Evolutionary conservation across 305 asterid species (phyloP), one percentile per base, ranked within the genome.

Genomic region (Fraxinus floribunda): DNA sequence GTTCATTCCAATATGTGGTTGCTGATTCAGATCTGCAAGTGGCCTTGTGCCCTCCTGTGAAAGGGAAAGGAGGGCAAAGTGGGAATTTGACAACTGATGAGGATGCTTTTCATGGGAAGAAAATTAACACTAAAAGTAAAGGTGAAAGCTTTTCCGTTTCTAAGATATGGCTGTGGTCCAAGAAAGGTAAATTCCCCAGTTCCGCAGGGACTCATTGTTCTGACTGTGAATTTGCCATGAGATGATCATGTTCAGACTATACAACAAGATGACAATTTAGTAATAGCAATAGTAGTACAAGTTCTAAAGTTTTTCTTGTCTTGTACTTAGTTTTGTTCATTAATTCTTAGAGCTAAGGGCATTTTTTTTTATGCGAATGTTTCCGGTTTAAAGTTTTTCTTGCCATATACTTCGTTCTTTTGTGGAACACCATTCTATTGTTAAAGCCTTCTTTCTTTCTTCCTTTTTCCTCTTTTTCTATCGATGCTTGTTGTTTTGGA

Each of bases 81-180:
- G 91, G 94, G 78, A 84, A 87, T 92, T 89, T 87, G 81, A 41
- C 88, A 26, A 77, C 66, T 85, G 92, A 86, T 62, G 92, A 77
- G 24, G 96, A 75, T 78, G 60, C 62, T 73, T 60, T 7, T 78
- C 80, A 86, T 72, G 94, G 89, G 82, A 95, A 95, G 93, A 95
- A 75, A 82, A 90, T 95, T 83, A 89, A 88, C 86, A 84, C 82
- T 66, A 88, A 95, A 78, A 90, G 88, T 90, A 91, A 89, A 90
- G 95, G 95, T 82, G 99, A 96, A 79, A 96, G 99, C 90, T 94
- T 94, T 86, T 94, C 98, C 78, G 96, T 94, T 87, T 96, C 99
- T 81, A 95, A 95, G 90, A 94, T 94, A 16, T 95, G 99, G 99
- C 76, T 89, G 44, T 95, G 99, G 97, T 91, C 98, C 87, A 95